Evolutionary conservation across 2,329 filamentous ascomycete species (phyloP), one percentile per base, ranked within the genome.

Genomic region (Scedosporium dehoogii): DNA sequence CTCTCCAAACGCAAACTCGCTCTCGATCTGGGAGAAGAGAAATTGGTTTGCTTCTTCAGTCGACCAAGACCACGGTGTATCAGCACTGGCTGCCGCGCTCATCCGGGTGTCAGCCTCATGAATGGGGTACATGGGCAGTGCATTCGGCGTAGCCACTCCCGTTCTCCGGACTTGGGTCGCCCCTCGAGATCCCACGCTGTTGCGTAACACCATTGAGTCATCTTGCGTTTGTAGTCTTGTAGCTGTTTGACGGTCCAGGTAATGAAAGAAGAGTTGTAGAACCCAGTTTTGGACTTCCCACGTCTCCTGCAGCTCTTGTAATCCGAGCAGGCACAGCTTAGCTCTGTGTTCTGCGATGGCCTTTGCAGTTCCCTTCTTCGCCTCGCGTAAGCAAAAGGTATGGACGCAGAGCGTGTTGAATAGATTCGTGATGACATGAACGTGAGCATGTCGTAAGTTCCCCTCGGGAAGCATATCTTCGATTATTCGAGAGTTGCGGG

Each of bases 281-380:
- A 80, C 75, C 75, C 76, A 78, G 61, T 80, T 80, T 14, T 77
- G 77, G 7, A 80, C 68, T 58, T 79, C 77, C 79, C 78, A 81
- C 0, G 75, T 77, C 60, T 76, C 77, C 62, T 80, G 79, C 7
- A 81, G 66, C 63, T 81, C 79, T 59, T 78, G 74, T 0, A 81
- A 65, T 0, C 78, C 77, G 18, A 81, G 65, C 0, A 81, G 67
- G 62, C 78, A 81, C 0, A 81, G 64, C n/a, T 79, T 75, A 0
- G 78, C 77, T 27, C 79, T 72, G 61, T 79, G 76, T 63, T 81
- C 78, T 14, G 78, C 76, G 0, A 80, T 69, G n/a, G 75, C 75
- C 5, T 74, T 69, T 1, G 74, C 72, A 3, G 75, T 75, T 4
- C 74, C 74, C 4, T 25, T 41, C 3, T 64, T 66, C 2, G 72